Evolutionary conservation across 2,329 filamentous ascomycete genomes (phyloP).

Genomic region (Colletotrichum chrysophilum): DNA sequence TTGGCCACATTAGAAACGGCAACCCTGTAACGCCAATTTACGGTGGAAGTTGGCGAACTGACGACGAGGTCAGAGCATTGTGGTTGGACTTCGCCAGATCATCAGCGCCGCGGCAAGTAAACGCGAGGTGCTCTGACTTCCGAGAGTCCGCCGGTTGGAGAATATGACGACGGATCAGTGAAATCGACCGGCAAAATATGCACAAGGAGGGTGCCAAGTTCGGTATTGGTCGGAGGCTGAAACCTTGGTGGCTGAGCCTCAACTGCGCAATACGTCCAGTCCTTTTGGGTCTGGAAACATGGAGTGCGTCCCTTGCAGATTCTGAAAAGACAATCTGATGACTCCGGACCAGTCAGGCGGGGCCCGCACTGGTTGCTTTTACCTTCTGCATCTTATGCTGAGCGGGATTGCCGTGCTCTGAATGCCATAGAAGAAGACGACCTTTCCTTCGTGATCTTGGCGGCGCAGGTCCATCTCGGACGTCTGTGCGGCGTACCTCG

Average conservation of each 20-base stretch:
- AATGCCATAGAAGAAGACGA: neutral
- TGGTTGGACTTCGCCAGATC: constrained; percentile 1
- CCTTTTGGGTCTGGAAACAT: neutral
- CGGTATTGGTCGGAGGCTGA: constrained; percentile 17
- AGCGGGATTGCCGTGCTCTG: neutral
- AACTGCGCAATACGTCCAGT: neutral
- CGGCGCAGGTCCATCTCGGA: neutral
- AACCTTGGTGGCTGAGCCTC: constrained; percentile 16
- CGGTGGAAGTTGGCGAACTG: neutral
- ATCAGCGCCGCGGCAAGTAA: constrained; percentile 9
- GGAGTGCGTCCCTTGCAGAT: constrained; percentile 14
- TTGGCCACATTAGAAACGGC: constrained; percentile 2
- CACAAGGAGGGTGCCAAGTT: constrained; percentile 16
- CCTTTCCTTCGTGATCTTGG: neutral
- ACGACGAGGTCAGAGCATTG: constrained; percentile 14
- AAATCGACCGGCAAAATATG: neutral
- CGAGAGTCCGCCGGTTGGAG: neutral
- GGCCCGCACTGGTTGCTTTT: neutral
- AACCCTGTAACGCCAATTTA: constrained; percentile 12
- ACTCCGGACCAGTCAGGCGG: neutral
- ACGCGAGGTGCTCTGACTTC: constrained; percentile 18
- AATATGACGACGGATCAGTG: neutral
- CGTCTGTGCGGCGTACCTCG: constrained; percentile 4
- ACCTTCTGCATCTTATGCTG: neutral
- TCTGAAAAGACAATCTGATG: neutral